A percentile compares a stretch with the other conserved stretches of the same genome.
These are phyloP conservation scores for Suillus variegatus DNA, from an alignment of 768 basidiomycete genomes.

Conservation along the genomic window DNA sequence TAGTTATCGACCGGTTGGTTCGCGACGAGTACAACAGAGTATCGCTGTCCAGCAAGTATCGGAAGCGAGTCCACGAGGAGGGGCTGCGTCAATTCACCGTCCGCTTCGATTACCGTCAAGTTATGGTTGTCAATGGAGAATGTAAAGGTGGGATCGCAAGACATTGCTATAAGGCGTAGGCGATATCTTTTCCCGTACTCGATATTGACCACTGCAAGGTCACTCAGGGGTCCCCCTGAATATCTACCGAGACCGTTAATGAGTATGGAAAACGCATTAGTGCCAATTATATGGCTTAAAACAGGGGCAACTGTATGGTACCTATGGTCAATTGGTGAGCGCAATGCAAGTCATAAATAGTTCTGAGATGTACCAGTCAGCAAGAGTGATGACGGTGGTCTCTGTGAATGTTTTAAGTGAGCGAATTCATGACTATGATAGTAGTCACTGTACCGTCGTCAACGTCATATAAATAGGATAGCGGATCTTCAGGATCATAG, in stretches of 20 bases:
- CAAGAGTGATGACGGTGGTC: constrained; percentile 47
- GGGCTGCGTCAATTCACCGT: constrained; percentile 44
- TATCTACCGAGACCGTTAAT: constrained; percentile 57
- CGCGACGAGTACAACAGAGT: constrained; percentile 48
- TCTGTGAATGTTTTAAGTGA: constrained; percentile 25
- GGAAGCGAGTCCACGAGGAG: constrained; percentile 41
- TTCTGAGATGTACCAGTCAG: constrained; percentile 42
- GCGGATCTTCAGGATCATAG: constrained; percentile 24
- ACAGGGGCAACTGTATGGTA: constrained; percentile 17
- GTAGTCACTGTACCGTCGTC: constrained; percentile 15
- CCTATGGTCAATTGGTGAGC: constrained; percentile 37
- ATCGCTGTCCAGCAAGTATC: constrained; percentile 38
- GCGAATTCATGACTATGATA: not conserved
- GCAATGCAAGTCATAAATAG: constrained; percentile 10
- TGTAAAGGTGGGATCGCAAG: constrained; percentile 44
- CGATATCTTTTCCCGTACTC: constrained; percentile 45
- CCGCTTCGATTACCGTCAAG: constrained; percentile 56
- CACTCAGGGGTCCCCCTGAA: constrained; percentile 38
- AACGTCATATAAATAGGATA: constrained; percentile 17
- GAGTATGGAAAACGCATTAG: constrained; percentile 40
- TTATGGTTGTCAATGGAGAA: constrained; percentile 49
- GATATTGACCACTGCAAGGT: constrained; percentile 49
- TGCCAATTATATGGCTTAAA: constrained; percentile 12
- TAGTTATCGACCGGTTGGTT: constrained; percentile 52
- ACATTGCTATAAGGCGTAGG: constrained; percentile 52